These are phyloP conservation scores for Conringia planisiliqua DNA, from an alignment of 345 rosid species.

Conservation along the genomic window DNA sequence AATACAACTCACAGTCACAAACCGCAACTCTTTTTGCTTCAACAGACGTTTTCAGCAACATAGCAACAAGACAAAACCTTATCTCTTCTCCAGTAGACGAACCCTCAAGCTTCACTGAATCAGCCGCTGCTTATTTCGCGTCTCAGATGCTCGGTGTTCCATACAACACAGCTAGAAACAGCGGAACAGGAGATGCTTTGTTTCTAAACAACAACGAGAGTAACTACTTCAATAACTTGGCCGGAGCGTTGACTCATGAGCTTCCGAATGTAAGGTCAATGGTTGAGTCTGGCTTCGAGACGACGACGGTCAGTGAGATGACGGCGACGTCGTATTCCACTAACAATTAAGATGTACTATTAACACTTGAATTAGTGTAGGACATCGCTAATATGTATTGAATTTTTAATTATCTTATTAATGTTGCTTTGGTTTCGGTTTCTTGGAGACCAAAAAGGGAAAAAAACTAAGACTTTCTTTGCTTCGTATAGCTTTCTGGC, in stretches of 20 bases:
- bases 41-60: conserved; percentile 7
- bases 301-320: conserved; percentile 15
- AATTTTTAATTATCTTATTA: background rate
- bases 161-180: conserved; percentile 11
- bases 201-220: conserved; percentile 19
- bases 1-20: conserved; percentile 24
- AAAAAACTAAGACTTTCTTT: conserved; percentile 14
- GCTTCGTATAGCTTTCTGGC: background rate
- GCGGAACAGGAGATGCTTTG: conserved; percentile 13
- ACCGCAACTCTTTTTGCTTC: conserved; percentile 16
- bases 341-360: conserved; percentile 14
- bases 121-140: conserved; percentile 17
- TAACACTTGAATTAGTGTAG: conserved; percentile 23
- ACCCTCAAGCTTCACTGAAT: background rate
- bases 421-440: conserved; percentile 21
- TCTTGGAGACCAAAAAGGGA: conserved; percentile 12
- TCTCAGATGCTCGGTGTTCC: conserved; percentile 32
- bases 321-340: conserved; percentile 21
- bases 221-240: conserved; percentile 18
- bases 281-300: conserved; percentile 3
- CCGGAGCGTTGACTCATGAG: conserved; percentile 17
- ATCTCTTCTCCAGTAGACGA: conserved; percentile 5
- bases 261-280: conserved; percentile 16
- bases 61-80: conserved; percentile 12
- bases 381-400: conserved; percentile 13